Conservation (phyloP, 192 early-diverging fungal species). For the Backusella morwellensis region DNA sequence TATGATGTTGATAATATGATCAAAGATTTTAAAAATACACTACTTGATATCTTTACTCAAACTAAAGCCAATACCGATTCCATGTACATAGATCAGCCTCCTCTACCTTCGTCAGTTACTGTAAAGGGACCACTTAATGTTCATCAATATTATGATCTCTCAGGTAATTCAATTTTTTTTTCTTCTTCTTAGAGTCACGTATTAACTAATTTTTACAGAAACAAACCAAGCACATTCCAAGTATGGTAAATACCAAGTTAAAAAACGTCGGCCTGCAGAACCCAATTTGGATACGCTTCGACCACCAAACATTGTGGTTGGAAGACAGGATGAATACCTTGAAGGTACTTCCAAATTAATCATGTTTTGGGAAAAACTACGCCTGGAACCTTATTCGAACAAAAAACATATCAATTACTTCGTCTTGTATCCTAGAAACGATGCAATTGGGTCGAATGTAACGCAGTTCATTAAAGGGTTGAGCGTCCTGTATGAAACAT, state of each 20-base stretch:
- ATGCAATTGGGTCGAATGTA: conserved; percentile 33
- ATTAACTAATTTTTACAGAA: conserved; percentile 18
- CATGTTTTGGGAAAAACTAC: conserved; percentile 55
- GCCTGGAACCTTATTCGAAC: conserved; percentile 50
- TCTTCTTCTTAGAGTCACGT: conserved; percentile 8
- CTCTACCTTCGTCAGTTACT: conserved; percentile 17
- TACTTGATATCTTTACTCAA: conserved; percentile 31
- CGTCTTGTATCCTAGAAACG: conserved; percentile 47
- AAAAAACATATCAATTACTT: conserved; percentile 54
- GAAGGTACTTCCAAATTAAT: conserved; percentile 51
- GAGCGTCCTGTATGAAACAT: conserved; percentile 46
- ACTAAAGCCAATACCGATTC: conserved; percentile 8
- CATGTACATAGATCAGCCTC: conserved; percentile 15
- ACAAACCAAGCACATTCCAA: conserved; percentile 51
- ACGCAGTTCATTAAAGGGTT: conserved; percentile 45
- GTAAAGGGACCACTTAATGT: conserved; percentile 42
- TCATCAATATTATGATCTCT: conserved; percentile 44
- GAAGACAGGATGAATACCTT: conserved; percentile 51
- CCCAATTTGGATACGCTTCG: conserved; percentile 41
- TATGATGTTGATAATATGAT: conserved; percentile 24
- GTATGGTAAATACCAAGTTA: conserved; percentile 54
- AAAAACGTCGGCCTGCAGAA: conserved; percentile 44
- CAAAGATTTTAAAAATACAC: conserved; percentile 26
- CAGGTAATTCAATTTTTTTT: conserved; percentile 32
- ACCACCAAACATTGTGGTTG: conserved; percentile 50